phyloP scores from a whole-genome alignment of 768 basidiomycete genomes.

The Boletus coccyginus region DNA sequence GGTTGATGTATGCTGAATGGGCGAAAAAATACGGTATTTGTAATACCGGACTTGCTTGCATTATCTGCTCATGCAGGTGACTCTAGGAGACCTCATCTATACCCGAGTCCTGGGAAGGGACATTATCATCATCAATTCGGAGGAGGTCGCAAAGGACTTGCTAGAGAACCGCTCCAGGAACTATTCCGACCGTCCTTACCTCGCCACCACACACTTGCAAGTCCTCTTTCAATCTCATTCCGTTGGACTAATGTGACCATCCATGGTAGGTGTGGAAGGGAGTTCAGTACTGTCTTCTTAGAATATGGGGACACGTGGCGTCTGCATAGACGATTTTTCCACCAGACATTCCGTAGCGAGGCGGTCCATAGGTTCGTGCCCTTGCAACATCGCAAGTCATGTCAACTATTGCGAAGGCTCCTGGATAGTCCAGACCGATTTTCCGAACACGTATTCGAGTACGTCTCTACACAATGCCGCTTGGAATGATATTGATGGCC shows the following conservation, averaged over 20 bases:
- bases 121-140: slow-evolving; percentile 47
- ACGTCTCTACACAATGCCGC: not conserved
- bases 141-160: slow-evolving; percentile 41
- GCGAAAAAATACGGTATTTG: slow-evolving; percentile 32
- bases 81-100: slow-evolving; percentile 45
- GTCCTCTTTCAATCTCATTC: not conserved
- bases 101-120: slow-evolving; percentile 44
- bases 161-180: slow-evolving; percentile 46
- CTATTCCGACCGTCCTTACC: slow-evolving; percentile 49
- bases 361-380: slow-evolving; percentile 28
- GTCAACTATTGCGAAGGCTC: slow-evolving; percentile 32
- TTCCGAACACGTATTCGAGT: slow-evolving; percentile 35
- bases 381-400: slow-evolving; percentile 29
- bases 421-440: slow-evolving; percentile 33
- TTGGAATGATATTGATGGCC: not conserved
- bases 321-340: slow-evolving; percentile 29
- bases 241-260: not conserved
- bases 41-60: not conserved
- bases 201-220: slow-evolving; percentile 16
- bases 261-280: slow-evolving; percentile 16
- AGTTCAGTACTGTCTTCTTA: slow-evolving; percentile 22
- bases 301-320: slow-evolving; percentile 36
- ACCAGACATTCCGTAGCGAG: slow-evolving; percentile 23
- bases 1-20: slow-evolving; percentile 41
- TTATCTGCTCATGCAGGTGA: not conserved